Conservation (phyloP, 495 filamentous ascomycete species). For the Aeminium ludgeri region DNA sequence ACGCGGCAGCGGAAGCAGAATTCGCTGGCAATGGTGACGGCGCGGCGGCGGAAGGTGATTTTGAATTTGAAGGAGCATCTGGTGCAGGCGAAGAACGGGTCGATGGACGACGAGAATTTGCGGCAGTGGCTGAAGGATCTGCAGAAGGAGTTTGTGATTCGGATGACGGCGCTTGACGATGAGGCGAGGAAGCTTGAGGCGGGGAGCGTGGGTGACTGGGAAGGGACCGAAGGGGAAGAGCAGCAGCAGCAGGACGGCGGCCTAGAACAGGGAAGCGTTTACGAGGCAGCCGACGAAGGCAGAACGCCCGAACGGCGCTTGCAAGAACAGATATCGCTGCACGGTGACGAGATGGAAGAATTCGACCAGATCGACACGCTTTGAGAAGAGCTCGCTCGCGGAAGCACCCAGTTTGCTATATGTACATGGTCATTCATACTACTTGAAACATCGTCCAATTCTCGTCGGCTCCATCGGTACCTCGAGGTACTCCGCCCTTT, state of each 20-base stretch:
- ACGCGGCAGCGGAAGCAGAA: constrained; percentile 38
- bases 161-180: constrained; percentile 49
- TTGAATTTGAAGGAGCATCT: constrained; percentile 60
- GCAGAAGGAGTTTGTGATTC: constrained; percentile 57
- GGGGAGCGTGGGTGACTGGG: not conserved
- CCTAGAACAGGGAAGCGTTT: not conserved
- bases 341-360: not conserved
- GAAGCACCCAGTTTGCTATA: no score
- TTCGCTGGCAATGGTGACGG: constrained; percentile 37
- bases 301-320: not conserved
- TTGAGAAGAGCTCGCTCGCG: no score
- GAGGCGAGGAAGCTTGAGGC: constrained; percentile 4
- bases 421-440: no score
- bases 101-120: constrained; percentile 48
- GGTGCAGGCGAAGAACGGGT: constrained; percentile 48
- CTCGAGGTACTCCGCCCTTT: no score
- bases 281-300: not conserved
- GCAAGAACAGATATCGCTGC: not conserved
- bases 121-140: constrained; percentile 48
- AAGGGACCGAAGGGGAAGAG: not conserved
- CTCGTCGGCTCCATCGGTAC: no score
- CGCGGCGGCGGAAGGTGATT: constrained; percentile 51
- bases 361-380: not conserved
- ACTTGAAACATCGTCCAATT: no score
- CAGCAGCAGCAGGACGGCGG: not conserved